Conservation (phyloP, 2,329 filamentous ascomycete species). For the Penicillium fuscoglaucum region DNA sequence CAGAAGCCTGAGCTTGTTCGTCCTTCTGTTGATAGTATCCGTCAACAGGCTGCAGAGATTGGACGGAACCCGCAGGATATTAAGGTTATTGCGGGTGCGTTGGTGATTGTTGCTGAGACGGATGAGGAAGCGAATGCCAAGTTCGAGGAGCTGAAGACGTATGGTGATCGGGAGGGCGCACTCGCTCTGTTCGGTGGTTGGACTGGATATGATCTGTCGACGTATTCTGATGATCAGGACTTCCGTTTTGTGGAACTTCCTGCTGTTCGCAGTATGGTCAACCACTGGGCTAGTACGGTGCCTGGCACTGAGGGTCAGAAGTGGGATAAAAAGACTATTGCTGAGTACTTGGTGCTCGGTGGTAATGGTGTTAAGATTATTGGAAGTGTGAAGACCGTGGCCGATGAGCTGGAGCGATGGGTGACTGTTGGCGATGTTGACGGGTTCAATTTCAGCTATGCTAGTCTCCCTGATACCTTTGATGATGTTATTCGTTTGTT, state of each 20-base stretch:
- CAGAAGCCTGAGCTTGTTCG: conserved; percentile 46
- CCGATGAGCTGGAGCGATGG: conserved; percentile 41
- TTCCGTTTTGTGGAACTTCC: conserved; percentile 46
- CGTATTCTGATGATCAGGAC: conserved; percentile 47
- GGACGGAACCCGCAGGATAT: conserved; percentile 44
- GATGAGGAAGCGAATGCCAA: conserved; percentile 48
- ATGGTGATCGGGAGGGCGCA: conserved; percentile 48
- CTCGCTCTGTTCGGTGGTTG: conserved; percentile 51
- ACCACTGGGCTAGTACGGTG: conserved; percentile 46
- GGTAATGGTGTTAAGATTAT: conserved; percentile 40
- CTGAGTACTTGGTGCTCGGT: conserved; percentile 37
- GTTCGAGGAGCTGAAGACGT: conserved; percentile 44
- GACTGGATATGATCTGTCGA: conserved; percentile 48
- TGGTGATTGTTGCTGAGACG: conserved; percentile 48
- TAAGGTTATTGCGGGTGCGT: conserved; percentile 48
- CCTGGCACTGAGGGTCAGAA: conserved; percentile 43
- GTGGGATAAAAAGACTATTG: conserved; percentile 41
- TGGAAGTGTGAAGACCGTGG: conserved; percentile 39
- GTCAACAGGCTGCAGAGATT: conserved; percentile 38
- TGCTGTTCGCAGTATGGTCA: conserved; percentile 48
- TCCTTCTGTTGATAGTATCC: conserved; percentile 45
- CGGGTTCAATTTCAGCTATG: conserved; percentile 40
- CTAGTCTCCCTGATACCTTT: conserved; percentile 38
- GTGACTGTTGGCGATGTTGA: conserved; percentile 37
- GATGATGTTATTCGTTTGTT: conserved; percentile 38